Evolutionary conservation across 345 rosid species (phyloP).

Genomic region (Eucalyptus shirleyi): DNA sequence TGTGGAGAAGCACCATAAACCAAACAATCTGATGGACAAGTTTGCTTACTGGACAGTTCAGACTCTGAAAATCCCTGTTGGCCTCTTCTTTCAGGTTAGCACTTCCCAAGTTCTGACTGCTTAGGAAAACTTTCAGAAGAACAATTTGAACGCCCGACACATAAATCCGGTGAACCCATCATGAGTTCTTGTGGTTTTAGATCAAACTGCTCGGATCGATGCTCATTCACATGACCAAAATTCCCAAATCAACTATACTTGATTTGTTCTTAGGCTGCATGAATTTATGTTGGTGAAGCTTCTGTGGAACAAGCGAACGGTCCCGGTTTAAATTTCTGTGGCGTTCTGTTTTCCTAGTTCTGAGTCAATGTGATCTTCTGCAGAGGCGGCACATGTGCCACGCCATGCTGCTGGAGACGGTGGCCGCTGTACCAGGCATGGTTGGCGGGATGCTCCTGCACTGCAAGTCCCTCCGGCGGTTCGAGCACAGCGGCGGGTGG

Average conservation of each 20-base stretch:
- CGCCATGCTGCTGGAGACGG: slow-evolving; percentile 56
- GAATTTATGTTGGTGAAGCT: background rate
- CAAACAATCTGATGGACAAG: slow-evolving; percentile 33
- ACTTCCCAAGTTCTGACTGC: background rate
- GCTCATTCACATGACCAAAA: background rate
- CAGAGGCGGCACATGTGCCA: slow-evolving; percentile 64
- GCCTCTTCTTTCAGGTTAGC: slow-evolving; percentile 23
- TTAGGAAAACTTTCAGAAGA: background rate
- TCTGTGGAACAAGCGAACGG: background rate
- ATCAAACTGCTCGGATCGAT: too few relatives aligned
- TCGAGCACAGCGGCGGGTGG: slow-evolving; percentile 64
- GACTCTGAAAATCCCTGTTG: slow-evolving; percentile 29
- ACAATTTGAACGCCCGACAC: background rate
- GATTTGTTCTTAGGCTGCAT: background rate
- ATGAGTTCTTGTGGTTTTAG: background rate
- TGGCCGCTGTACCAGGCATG: slow-evolving; percentile 59
- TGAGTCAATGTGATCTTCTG: background rate
- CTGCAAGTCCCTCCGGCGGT: slow-evolving; percentile 40
- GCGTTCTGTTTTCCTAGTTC: background rate
- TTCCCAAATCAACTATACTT: background rate
- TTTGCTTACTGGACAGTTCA: slow-evolving; percentile 57
- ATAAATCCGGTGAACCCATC: background rate
- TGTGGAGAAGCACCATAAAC: slow-evolving; percentile 41
- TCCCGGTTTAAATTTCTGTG: background rate
- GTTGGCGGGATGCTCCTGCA: slow-evolving; percentile 62